Evolutionary conservation across 1,284 basidiomycete genomes (phyloP).

Genomic region (Cryptococcus deneoformans): DNA sequence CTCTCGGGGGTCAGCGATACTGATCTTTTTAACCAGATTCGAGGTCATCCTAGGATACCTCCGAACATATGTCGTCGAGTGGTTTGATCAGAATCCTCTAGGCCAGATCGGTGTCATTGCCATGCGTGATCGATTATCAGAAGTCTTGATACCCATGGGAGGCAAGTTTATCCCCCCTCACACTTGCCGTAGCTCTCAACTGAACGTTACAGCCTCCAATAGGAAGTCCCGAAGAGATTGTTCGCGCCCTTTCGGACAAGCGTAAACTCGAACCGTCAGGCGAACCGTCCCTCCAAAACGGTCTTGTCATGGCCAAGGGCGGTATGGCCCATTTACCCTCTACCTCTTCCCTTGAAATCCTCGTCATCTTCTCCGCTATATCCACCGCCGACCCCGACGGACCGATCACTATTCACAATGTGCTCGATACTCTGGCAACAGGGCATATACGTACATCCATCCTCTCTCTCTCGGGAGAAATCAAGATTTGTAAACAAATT

Average conservation of each 20-base stretch:
- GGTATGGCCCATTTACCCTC: slow-evolving; percentile 92
- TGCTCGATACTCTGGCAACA: slow-evolving; percentile 73
- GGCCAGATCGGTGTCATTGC: slow-evolving; percentile 95
- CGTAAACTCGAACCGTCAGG: slow-evolving; percentile 85
- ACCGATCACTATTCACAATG: slow-evolving; percentile 70
- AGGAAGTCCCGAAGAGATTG: slow-evolving; percentile 94
- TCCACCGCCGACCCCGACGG: slow-evolving; percentile 97
- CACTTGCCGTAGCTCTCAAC: background rate
- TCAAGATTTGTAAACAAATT: slow-evolving; percentile 93
- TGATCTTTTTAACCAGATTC: slow-evolving; percentile 51
- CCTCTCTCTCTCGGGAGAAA: slow-evolving; percentile 90
- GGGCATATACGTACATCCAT: slow-evolving; percentile 87
- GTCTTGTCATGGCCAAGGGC: slow-evolving; percentile 89
- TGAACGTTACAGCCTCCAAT: background rate
- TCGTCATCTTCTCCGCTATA: slow-evolving; percentile 89
- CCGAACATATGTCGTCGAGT: slow-evolving; percentile 87
- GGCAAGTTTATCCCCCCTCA: no score
- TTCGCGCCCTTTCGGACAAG: slow-evolving; percentile 79
- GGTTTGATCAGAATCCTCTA: slow-evolving; percentile 99
- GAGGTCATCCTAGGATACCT: slow-evolving; percentile 86
- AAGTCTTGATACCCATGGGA: slow-evolving; percentile 82
- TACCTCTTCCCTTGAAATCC: slow-evolving; percentile 90
- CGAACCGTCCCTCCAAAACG: slow-evolving; percentile 94
- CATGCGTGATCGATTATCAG: slow-evolving; percentile 83
- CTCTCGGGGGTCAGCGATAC: background rate